Base-by-base conservation (phyloP, 345 rosid genomes). In the Durio zibethinus region DNA sequence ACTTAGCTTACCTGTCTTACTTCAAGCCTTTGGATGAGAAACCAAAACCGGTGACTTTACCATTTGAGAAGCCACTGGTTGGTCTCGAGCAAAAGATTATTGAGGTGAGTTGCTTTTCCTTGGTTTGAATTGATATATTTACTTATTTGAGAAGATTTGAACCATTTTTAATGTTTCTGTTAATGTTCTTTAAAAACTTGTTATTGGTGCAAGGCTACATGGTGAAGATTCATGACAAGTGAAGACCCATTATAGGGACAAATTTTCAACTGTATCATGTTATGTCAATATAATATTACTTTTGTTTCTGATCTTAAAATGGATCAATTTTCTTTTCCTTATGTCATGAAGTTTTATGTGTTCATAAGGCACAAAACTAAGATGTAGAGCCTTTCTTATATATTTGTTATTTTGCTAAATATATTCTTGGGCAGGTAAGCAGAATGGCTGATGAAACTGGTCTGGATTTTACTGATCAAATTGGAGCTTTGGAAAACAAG, bases 391-490 rank as follows among this genome's bases (percentile, higher is more conserved):
- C 40, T 73, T 42, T 43, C 59, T 25, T 10, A 8, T 53, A 40
- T 27, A 6, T 53, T 54, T 80, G 43, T 15, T 70, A 36, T 40
- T 70, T 70, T 52, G 60, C 45, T 62, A 61, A 21, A 31, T 80
- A 7, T 64, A 52, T n/a, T 69, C 52, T 54, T 2, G 12, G 65
- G 79, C 73, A 79, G 85, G 76, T 82, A 48, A 35, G 80, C 12
- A 77, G 74, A 79, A 76, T 82, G 82, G 82, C 82, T 54, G 85
- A 76, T 72, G 85, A 79, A 36, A 79, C 85, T 21, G 80, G 80
- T 72, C 78, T 82, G 47, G 82, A 82, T 67, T 82, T 82, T 76
- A 56, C 66, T 23, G 67, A 76, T 14, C 82, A 79, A 43, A 82
- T 73, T 76, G 80, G 47, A 25, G 81, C 79, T 53, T 74, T 82